A percentile compares a stretch with the other conserved stretches of the same genome.
Evolutionary conservation across 768 basidiomycete species (phyloP).

Genomic region (Suillus subluteus): DNA sequence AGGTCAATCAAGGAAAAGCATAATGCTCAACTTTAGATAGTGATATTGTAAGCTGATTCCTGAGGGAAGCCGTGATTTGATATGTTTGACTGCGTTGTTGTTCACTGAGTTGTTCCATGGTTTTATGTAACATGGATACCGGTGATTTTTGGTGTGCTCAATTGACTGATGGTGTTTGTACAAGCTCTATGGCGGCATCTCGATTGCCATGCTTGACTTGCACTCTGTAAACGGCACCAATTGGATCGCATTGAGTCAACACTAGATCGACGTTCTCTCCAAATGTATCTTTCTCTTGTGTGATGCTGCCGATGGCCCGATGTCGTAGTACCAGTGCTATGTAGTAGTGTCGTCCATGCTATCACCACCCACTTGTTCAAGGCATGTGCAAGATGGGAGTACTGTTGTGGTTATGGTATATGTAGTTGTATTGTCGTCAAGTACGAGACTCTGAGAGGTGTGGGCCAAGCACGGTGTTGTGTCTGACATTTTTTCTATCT

Average conservation of each 20-base stretch:
- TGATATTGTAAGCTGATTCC: background rate
- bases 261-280: no score
- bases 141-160: background rate
- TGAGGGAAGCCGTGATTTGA: background rate
- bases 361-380: background rate
- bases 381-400: background rate
- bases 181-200: background rate
- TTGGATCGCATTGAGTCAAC: no score
- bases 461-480: background rate
- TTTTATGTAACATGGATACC: no score
- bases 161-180: background rate
- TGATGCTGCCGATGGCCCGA: background rate
- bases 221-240: no score
- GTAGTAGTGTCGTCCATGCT: background rate
- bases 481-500: no score
- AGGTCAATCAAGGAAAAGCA: background rate
- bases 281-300: background rate
- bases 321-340: background rate
- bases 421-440: background rate
- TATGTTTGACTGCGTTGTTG: background rate
- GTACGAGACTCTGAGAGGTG: background rate
- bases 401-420: background rate
- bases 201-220: no score
- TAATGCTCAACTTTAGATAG: background rate
- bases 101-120: background rate